Evolutionary conservation across 352 stramenopile species (phyloP).

Genomic region (Phytophthora citricola): DNA sequence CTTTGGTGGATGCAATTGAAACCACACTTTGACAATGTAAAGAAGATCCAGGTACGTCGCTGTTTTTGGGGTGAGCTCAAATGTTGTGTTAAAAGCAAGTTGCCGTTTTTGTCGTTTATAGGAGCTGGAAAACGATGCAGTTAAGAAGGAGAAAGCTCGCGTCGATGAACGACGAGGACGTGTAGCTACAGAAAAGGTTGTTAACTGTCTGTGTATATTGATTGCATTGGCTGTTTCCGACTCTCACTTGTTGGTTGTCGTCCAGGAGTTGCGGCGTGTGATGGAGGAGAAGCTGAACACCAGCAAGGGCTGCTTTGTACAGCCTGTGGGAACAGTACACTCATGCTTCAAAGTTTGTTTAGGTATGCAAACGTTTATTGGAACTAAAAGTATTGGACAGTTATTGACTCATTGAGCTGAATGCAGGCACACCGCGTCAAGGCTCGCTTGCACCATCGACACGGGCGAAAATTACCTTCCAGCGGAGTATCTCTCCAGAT

Average conservation of each 20-base stretch:
- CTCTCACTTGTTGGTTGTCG: neutral
- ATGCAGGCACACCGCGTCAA: constrained; percentile 82
- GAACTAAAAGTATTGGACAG: neutral
- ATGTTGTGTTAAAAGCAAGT: constrained; percentile 9
- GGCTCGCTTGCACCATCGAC: constrained; percentile 79
- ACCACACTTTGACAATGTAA: neutral
- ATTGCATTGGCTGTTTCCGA: constrained; percentile 8
- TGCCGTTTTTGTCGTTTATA: constrained; percentile 17
- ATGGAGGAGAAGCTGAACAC: constrained; percentile 84
- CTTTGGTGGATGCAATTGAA: constrained; percentile 30
- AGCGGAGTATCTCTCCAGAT: constrained; percentile 82
- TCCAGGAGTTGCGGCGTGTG: constrained; percentile 68
- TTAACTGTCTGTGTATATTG: neutral
- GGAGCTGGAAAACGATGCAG: constrained; percentile 45
- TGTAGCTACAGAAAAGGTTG: constrained; percentile 71
- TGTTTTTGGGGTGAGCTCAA: neutral
- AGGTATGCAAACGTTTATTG: constrained; percentile 23
- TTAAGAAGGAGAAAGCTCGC: constrained; percentile 63
- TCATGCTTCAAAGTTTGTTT: constrained; percentile 86
- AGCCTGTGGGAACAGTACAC: constrained; percentile 72
- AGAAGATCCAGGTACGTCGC: constrained; percentile 26
- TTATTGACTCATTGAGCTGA: constrained; percentile 1
- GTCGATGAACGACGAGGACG: constrained; percentile 67
- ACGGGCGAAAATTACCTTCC: constrained; percentile 72
- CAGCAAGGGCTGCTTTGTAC: constrained; percentile 76